phyloP scores from a whole-genome alignment of 257 asterid genomes.

The Ophiorrhiza pumila region DNA sequence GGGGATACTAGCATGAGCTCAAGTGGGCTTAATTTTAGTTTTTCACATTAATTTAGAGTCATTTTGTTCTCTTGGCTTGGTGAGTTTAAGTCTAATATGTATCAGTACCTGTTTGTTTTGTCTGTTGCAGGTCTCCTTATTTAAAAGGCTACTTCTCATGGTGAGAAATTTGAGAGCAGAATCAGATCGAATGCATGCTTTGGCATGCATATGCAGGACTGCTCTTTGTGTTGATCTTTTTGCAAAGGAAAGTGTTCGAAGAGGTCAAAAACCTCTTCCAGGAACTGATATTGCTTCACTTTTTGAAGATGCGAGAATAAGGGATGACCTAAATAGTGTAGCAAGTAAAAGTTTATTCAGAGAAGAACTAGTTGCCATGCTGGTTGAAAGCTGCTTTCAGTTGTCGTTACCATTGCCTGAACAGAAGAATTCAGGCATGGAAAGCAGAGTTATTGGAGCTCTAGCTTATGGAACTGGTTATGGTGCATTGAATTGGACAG shows the following conservation, averaged over 20 bases:
- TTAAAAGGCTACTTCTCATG: slow-evolving; percentile 87
- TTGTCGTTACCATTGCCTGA: slow-evolving; percentile 85
- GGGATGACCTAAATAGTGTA: slow-evolving; percentile 75
- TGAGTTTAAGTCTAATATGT: not conserved
- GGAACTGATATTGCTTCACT: slow-evolving; percentile 88
- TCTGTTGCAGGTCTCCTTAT: slow-evolving; percentile 65
- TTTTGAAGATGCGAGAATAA: slow-evolving; percentile 68
- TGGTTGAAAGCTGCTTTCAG: slow-evolving; percentile 94
- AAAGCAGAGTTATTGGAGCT: slow-evolving; percentile 90
- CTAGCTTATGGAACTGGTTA: slow-evolving; percentile 95
- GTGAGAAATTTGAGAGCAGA: slow-evolving; percentile 92
- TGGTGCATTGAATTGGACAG: slow-evolving; percentile 94
- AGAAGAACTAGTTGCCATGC: slow-evolving; percentile 88
- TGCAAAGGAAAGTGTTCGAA: slow-evolving; percentile 78
- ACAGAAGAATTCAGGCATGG: slow-evolving; percentile 74
- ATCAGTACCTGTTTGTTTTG: not conserved
- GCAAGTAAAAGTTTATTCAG: slow-evolving; percentile 80
- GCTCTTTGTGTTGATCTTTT: slow-evolving; percentile 94
- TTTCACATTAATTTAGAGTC: not conserved
- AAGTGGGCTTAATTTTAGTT: not conserved
- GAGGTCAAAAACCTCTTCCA: slow-evolving; percentile 86
- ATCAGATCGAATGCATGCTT: slow-evolving; percentile 92
- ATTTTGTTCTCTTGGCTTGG: not conserved
- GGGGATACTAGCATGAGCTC: not conserved
- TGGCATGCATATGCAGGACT: slow-evolving; percentile 90